Conservation (phyloP, 2,329 filamentous ascomycete species). For the Paecilomyces dactylethromorphus region DNA sequence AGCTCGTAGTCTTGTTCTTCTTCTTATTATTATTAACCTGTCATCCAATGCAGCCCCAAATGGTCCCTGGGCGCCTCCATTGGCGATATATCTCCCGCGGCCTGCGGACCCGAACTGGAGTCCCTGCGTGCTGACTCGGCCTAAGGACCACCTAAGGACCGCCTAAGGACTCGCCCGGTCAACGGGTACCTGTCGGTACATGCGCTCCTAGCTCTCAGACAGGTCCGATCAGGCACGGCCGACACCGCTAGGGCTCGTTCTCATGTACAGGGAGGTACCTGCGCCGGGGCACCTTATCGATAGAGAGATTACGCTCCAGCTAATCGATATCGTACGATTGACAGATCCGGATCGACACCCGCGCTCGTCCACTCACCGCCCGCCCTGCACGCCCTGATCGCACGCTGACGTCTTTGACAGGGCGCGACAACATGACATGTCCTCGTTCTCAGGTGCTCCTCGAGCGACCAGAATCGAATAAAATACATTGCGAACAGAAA, state of each 20-base stretch:
- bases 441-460: too few species aligned
- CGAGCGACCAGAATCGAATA: too few species aligned
- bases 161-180: not conserved
- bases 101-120: too few species aligned
- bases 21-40: too few species aligned
- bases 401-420: slow-evolving; percentile 3
- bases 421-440: not conserved
- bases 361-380: not conserved
- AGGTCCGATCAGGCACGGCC: not conserved
- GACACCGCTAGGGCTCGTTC: not conserved
- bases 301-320: not conserved
- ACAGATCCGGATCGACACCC: slow-evolving; percentile 1
- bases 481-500: not conserved
- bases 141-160: too few species aligned
- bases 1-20: too few species aligned
- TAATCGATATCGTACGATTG: not conserved
- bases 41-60: too few species aligned
- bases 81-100: too few species aligned
- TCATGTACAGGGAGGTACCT: slow-evolving; percentile 1
- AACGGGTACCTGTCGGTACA: slow-evolving; percentile 2
- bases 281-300: slow-evolving; percentile 1
- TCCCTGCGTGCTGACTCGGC: too few species aligned
- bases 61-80: too few species aligned
- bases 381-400: not conserved
- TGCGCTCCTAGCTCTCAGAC: not conserved